Evolutionary conservation across 257 asterid genomes (phyloP), one percentile per base, ranked within the genome.

Genomic region (Solanum ossicruentum): DNA sequence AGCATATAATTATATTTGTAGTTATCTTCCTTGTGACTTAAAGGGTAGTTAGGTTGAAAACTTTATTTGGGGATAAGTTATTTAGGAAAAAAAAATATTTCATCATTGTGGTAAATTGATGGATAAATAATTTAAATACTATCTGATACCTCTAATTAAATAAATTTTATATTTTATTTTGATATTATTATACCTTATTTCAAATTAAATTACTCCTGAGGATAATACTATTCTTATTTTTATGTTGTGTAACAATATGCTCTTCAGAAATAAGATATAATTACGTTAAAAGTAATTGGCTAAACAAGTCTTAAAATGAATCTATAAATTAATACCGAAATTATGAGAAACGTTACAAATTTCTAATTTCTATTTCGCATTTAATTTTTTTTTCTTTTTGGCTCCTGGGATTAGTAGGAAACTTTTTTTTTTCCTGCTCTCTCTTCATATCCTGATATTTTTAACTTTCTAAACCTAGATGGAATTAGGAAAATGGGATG

Each of bases 401-500:
- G 43, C 2, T 26, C 15, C 65, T 23, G 4, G 49, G 63, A 16
- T 52, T 52, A 15, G 47, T 15, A 52, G 82, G 65, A 78, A 78
- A 18, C 82, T 10, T 15, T 51, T 78, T 54, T 52, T 77, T 23
- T 73, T 10, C 18, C 32, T 8, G 10, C 47, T 21, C 45, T 6
- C 26, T 83, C 71, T 66, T 83, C 9, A 47, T 82, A 39, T 82
- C 85, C 49, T 43, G 32, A 91, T 89, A 81, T 81, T 88, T 81
- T 88, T 81, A 75, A 91, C 85, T 79, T 55, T 82, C 91, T 90
- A 87, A 89, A 9, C 26, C 47, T 28, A 55, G 80, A 26, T 28
- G 16, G 85, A 87, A 89, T 87, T 89, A 87, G 88, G 86, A 91
- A 92, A 91, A 84, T 85, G 88, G 87, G 87, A 10, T 83, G 85